phyloP scores from a whole-genome alignment of 2,329 filamentous ascomycete genomes.

The Talaromyces sp. region DNA sequence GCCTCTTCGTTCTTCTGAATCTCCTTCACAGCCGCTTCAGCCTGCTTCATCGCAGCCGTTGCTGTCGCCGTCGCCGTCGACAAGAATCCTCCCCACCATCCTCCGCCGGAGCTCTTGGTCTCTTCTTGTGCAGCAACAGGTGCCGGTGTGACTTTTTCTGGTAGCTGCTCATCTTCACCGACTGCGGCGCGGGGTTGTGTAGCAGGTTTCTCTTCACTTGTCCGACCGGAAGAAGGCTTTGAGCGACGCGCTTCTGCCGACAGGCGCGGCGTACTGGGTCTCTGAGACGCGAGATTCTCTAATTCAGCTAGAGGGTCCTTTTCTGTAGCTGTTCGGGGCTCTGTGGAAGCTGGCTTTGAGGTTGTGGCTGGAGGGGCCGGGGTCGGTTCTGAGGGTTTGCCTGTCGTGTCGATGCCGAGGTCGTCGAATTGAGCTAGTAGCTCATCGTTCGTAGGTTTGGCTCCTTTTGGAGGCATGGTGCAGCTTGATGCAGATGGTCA shows the following conservation, averaged over 20 bases:
- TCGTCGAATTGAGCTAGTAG: slow-evolving; percentile 52
- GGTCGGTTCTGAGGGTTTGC: slow-evolving; percentile 6
- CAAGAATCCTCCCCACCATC: slow-evolving; percentile 86
- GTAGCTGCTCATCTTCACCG: slow-evolving; percentile 35
- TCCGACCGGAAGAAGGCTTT: slow-evolving; percentile 54
- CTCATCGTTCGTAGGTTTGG: slow-evolving; percentile 49
- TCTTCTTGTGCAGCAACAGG: slow-evolving; percentile 46
- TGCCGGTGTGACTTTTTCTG: slow-evolving; percentile 29
- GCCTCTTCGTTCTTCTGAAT: slow-evolving; percentile 96
- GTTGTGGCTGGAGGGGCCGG: background rate
- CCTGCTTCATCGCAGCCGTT: slow-evolving; percentile 69
- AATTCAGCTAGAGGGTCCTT: slow-evolving; percentile 85
- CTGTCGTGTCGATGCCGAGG: slow-evolving; percentile 38
- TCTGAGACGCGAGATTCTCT: slow-evolving; percentile 71
- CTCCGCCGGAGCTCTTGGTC: slow-evolving; percentile 55
- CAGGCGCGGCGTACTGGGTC: slow-evolving; percentile 70
- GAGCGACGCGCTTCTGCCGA: slow-evolving; percentile 55
- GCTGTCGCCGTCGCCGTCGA: slow-evolving; percentile 63
- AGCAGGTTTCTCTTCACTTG: slow-evolving; percentile 63
- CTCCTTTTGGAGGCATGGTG: slow-evolving; percentile 38
- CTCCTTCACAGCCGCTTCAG: slow-evolving; percentile 88
- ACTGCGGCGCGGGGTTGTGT: slow-evolving; percentile 9
- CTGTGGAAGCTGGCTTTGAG: slow-evolving; percentile 31
- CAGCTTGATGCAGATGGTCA: background rate
- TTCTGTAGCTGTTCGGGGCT: slow-evolving; percentile 41